Conservation (phyloP, 73 alveolate genomes). For the Uronychia binucleata region DNA sequence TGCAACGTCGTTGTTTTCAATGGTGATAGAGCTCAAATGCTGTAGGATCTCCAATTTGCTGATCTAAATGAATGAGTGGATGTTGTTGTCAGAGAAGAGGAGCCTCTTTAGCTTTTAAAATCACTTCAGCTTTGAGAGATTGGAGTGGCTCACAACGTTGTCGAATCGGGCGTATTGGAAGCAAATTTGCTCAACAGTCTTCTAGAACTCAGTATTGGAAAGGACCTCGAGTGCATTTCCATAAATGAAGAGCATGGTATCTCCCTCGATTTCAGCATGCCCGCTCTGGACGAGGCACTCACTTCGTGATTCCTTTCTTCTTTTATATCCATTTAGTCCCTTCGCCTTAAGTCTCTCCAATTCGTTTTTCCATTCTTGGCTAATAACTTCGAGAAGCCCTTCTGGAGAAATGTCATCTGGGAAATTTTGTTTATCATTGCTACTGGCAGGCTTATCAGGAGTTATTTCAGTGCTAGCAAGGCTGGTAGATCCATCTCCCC, state of each 20-base stretch:
- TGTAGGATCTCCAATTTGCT: slow-evolving; percentile 89
- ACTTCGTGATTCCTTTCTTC: slow-evolving; percentile 75
- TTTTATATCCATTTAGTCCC: slow-evolving; percentile 86
- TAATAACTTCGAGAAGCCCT: slow-evolving; percentile 76
- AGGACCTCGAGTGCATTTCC: slow-evolving; percentile 95
- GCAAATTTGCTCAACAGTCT: slow-evolving; percentile 83
- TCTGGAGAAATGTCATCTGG: slow-evolving; percentile 80
- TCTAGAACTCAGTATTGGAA: slow-evolving; percentile 80
- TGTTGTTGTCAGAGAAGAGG: slow-evolving; percentile 82
- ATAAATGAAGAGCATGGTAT: slow-evolving; percentile 83
- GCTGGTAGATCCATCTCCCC: not conserved
- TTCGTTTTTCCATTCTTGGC: slow-evolving; percentile 90
- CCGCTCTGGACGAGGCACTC: slow-evolving; percentile 92
- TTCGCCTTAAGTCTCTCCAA: slow-evolving; percentile 70
- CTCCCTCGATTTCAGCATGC: slow-evolving; percentile 98
- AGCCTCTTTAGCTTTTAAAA: slow-evolving; percentile 83
- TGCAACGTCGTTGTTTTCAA: slow-evolving; percentile 79
- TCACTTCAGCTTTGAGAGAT: slow-evolving; percentile 69
- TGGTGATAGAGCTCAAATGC: slow-evolving; percentile 66
- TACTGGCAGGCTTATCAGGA: slow-evolving; percentile 16
- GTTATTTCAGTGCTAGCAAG: not conserved
- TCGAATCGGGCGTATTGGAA: slow-evolving; percentile 91
- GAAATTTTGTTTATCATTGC: slow-evolving; percentile 8
- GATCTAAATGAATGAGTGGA: slow-evolving; percentile 84
- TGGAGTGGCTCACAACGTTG: slow-evolving; percentile 76